Evolutionary conservation across 306 rosid genomes (phyloP).

Genomic region (Oxytropis ochrocephala): DNA sequence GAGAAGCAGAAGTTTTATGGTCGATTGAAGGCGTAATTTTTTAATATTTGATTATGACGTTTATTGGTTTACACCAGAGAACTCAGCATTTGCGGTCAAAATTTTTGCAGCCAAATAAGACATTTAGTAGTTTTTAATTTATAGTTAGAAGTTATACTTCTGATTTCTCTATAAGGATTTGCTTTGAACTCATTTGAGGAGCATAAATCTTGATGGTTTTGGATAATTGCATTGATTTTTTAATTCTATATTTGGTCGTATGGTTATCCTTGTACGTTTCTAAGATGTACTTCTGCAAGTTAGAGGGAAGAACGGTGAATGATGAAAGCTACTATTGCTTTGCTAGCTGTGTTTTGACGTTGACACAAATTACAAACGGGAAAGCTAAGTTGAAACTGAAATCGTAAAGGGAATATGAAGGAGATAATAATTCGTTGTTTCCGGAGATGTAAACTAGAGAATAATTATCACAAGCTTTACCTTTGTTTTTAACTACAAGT

Average conservation of each 20-base stretch:
- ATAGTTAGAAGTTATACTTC: too few species aligned
- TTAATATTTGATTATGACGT: neutral
- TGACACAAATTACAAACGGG: too few species aligned
- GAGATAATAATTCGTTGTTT: too few species aligned
- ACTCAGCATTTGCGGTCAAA: neutral
- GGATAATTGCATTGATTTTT: neutral
- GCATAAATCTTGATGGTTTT: neutral
- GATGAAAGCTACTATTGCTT: neutral
- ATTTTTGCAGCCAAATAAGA: neutral
- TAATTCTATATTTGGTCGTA: neutral
- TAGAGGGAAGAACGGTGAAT: neutral
- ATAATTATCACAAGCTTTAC: too few species aligned
- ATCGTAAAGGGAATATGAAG: too few species aligned
- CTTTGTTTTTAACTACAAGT: too few species aligned
- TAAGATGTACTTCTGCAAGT: neutral
- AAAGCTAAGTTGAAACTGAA: too few species aligned
- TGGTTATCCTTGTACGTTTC: neutral
- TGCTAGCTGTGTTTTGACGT: neutral
- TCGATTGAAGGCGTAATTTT: slow-evolving; percentile 45
- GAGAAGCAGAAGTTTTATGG: slow-evolving; percentile 74
- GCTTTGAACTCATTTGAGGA: neutral
- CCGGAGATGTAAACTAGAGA: too few species aligned
- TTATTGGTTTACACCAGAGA: neutral
- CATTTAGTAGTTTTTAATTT: neutral
- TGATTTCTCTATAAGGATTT: too few species aligned